phyloP scores from a whole-genome alignment of 768 basidiomycete species.

The Phylloporus rhodoxanthus region DNA sequence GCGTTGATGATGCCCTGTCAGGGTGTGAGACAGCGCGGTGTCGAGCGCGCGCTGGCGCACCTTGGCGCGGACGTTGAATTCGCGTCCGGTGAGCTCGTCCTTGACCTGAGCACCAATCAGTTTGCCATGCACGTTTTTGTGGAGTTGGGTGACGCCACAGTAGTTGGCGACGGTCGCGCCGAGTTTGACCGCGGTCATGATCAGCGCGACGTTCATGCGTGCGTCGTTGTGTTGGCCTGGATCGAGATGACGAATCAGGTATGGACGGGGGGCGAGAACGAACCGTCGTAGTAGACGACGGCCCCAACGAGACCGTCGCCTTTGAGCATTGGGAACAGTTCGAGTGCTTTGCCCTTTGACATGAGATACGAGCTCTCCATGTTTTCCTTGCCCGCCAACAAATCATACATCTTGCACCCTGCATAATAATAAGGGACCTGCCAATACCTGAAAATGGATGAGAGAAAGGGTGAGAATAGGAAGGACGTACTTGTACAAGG shows the following conservation, averaged over 20 bases:
- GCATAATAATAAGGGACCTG: constrained; percentile 95
- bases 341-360: constrained; percentile 88
- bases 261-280: constrained; percentile 11
- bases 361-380: constrained; percentile 95
- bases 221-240: constrained; percentile 97
- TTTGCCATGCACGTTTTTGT: constrained; percentile 60
- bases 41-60: constrained; percentile 27
- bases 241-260: neutral
- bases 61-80: constrained; percentile 79
- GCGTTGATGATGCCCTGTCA: constrained; percentile 87
- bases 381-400: constrained; percentile 92
- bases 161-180: constrained; percentile 89
- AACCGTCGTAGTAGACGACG: constrained; percentile 96
- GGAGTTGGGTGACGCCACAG: constrained; percentile 72
- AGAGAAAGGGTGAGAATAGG: neutral
- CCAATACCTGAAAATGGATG: constrained; percentile 61
- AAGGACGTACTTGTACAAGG: constrained; percentile 87
- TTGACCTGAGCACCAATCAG: constrained; percentile 68
- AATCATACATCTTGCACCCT: constrained; percentile 94
- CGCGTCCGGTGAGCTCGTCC: constrained; percentile 78
- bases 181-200: constrained; percentile 90
- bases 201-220: constrained; percentile 93
- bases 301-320: constrained; percentile 87
- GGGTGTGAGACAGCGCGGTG: neutral
- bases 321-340: constrained; percentile 96